These are phyloP conservation scores for Alternaria incomplexa DNA, from an alignment of 2,329 filamentous ascomycete species.

Conservation along the genomic window DNA sequence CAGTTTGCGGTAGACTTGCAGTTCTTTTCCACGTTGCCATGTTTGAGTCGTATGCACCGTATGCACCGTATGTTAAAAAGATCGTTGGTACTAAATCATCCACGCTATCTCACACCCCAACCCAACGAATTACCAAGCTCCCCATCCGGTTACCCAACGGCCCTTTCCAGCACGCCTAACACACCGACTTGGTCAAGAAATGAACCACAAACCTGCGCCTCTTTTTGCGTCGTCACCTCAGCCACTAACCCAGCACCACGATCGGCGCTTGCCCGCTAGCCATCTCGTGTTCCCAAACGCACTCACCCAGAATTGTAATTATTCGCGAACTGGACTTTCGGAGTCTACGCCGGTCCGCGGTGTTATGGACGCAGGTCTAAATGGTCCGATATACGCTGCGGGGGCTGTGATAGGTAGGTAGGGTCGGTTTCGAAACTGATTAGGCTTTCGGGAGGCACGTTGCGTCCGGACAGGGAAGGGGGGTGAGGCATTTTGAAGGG, in stretches of 20 bases:
- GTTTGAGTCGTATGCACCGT: background rate
- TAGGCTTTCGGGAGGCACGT: background rate
- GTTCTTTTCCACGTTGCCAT: background rate
- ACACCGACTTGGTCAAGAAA: background rate
- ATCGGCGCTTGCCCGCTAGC: background rate
- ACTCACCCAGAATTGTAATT: background rate
- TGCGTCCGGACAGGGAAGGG: background rate
- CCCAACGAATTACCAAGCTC: background rate
- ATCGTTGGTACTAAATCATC: background rate
- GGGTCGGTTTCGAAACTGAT: background rate
- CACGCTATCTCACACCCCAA: background rate
- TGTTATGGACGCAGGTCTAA: background rate
- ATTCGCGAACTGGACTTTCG: background rate
- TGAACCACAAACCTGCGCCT: background rate
- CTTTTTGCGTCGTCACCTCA: background rate
- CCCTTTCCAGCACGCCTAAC: background rate
- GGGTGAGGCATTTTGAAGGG: background rate
- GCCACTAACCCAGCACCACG: background rate
- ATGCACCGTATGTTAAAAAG: background rate
- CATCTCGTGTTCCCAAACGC: background rate
- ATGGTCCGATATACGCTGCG: background rate
- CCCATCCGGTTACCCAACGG: background rate
- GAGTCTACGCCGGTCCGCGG: background rate
- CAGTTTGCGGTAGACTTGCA: background rate
- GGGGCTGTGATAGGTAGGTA: background rate